Conservation (phyloP, 306 rosid species). For the Vigna nakashimae region DNA sequence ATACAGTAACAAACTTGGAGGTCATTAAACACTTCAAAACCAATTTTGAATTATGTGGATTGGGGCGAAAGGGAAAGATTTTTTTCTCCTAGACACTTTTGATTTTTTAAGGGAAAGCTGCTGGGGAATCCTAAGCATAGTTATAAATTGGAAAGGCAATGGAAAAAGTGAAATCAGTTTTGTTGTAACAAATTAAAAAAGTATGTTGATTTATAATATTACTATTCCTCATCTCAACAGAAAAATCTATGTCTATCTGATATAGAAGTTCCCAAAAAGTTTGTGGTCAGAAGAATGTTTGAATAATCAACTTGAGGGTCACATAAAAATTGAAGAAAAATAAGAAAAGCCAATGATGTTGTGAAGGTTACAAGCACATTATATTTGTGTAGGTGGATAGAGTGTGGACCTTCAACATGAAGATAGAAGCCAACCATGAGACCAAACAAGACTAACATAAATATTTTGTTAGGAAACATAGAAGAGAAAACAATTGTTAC, state of each 20-base stretch:
- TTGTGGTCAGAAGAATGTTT: slow-evolving; percentile 47
- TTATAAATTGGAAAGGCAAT: slow-evolving; percentile 38
- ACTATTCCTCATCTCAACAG: slow-evolving; percentile 43
- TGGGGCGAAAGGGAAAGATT: background rate
- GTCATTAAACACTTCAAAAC: slow-evolving; percentile 36
- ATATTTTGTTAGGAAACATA: background rate
- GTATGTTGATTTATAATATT: slow-evolving; percentile 35
- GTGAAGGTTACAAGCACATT: slow-evolving; percentile 1
- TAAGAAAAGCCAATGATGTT: background rate
- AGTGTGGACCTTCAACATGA: background rate
- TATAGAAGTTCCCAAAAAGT: slow-evolving; percentile 27
- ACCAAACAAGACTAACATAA: slow-evolving; percentile 24
- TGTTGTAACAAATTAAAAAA: slow-evolving; percentile 37
- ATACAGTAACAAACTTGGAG: slow-evolving; percentile 30
- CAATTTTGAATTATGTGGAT: slow-evolving; percentile 21
- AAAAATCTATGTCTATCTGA: slow-evolving; percentile 22
- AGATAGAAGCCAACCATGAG: background rate
- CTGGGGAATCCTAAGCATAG: slow-evolving; percentile 35
- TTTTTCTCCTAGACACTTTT: slow-evolving; percentile 3
- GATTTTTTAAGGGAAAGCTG: slow-evolving; percentile 38
- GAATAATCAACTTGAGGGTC: slow-evolving; percentile 42
- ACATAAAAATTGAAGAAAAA: slow-evolving; percentile 34
- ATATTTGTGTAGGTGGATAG: background rate
- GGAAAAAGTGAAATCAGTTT: slow-evolving; percentile 35
- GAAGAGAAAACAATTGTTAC: slow-evolving; percentile 40